These are phyloP conservation scores for Leersia perrieri DNA, from an alignment of 176 grass and related monocot genomes.

Conservation along the genomic window DNA sequence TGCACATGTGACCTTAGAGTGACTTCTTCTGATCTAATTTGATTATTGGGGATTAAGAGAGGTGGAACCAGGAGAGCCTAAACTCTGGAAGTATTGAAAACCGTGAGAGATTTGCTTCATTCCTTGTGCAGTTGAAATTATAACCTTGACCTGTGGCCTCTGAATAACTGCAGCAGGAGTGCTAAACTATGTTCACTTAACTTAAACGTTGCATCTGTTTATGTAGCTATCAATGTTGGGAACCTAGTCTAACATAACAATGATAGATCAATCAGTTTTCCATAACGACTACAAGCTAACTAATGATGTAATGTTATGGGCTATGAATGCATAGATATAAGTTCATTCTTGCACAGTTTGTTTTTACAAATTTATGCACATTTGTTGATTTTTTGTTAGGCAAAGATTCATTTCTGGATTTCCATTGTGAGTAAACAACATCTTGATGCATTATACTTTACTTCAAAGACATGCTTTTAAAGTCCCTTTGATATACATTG, in stretches of 20 bases:
- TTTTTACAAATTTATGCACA: neutral
- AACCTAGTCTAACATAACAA: neutral
- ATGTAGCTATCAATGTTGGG: neutral
- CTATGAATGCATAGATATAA: neutral
- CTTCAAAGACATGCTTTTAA: neutral
- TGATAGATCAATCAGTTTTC: neutral
- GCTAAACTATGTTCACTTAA: neutral
- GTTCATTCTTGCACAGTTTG: neutral
- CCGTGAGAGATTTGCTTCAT: too few species aligned
- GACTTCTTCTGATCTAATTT: neutral
- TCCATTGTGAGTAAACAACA: neutral
- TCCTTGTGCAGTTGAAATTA: too few species aligned
- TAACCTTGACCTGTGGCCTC: too few species aligned
- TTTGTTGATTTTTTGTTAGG: neutral
- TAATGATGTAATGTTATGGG: neutral
- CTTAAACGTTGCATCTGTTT: neutral
- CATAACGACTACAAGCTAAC: neutral
- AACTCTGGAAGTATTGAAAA: too few species aligned
- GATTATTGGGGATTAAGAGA: neutral
- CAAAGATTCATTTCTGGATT: neutral
- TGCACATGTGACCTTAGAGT: neutral
- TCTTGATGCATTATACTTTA: neutral
- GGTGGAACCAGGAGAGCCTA: neutral
- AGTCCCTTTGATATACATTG: too few species aligned
- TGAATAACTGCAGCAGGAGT: neutral